These are phyloP conservation scores for Mycena vulgaris DNA, from an alignment of 768 basidiomycete genomes.

Conservation along the genomic window DNA sequence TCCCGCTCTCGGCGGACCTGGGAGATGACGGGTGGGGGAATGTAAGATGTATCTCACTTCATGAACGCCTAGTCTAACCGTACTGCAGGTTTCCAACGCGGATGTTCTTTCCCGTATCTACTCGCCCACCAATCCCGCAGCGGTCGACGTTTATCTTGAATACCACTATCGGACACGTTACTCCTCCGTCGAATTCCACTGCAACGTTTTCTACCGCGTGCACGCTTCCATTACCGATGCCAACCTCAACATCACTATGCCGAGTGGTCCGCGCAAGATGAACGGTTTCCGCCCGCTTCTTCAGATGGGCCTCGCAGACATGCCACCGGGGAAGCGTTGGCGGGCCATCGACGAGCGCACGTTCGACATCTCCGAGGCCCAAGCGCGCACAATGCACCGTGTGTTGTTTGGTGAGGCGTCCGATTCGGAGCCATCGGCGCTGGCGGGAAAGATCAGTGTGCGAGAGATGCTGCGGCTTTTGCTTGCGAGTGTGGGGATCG, in stretches of 20 bases:
- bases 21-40: constrained; percentile 26
- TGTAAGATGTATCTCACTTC: neutral
- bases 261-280: constrained; percentile 16
- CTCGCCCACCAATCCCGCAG: constrained; percentile 25
- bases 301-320: constrained; percentile 26
- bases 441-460: constrained; percentile 5
- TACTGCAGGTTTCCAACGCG: constrained; percentile 13
- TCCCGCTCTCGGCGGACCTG: constrained; percentile 7
- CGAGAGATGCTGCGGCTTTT: constrained; percentile 16
- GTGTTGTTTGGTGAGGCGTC: constrained; percentile 16
- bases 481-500: constrained; percentile 28
- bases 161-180: constrained; percentile 33
- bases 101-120: constrained; percentile 25
- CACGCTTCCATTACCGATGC: neutral
- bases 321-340: constrained; percentile 24
- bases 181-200: constrained; percentile 26
- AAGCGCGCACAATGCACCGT: constrained; percentile 8
- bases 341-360: constrained; percentile 27
- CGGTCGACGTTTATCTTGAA: constrained; percentile 24
- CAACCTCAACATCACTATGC: constrained; percentile 1
- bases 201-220: constrained; percentile 26
- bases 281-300: constrained; percentile 21
- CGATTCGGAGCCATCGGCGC: neutral
- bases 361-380: neutral
- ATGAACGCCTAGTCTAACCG: neutral